A percentile compares a stretch with the other conserved stretches of the same genome.
phyloP scores from a whole-genome alignment of 805 yeast genomes.

The Candida andamanensis region DNA sequence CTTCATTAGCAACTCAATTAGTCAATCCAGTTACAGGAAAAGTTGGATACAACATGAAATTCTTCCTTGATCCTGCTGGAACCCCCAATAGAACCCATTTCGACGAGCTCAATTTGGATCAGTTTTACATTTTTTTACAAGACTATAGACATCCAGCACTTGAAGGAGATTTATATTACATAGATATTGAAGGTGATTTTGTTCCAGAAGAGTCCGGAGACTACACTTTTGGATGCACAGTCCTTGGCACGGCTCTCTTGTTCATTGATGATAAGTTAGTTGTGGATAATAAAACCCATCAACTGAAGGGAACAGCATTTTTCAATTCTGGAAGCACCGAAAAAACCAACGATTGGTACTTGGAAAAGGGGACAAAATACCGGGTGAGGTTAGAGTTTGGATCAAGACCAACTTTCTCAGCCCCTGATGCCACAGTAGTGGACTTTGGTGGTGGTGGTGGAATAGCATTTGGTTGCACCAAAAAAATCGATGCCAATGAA shows the following conservation, averaged over 20 bases:
- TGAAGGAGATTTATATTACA: constrained; percentile 30
- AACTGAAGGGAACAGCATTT: constrained; percentile 45
- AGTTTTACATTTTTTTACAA: constrained; percentile 17
- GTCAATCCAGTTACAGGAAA: constrained; percentile 18
- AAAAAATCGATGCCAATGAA: constrained; percentile 18
- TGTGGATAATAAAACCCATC: constrained; percentile 52
- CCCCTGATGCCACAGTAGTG: constrained; percentile 11
- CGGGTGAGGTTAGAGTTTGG: constrained; percentile 47
- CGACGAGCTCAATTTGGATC: constrained; percentile 17
- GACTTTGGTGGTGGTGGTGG: constrained; percentile 23
- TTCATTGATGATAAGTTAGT: constrained; percentile 48
- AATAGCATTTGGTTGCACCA: constrained; percentile 17
- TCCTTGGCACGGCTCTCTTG: constrained; percentile 51
- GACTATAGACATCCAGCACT: constrained; percentile 16
- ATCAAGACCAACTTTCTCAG: constrained; percentile 14
- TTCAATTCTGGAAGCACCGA: constrained; percentile 46
- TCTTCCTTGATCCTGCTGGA: constrained; percentile 15
- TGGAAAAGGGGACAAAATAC: constrained; percentile 43
- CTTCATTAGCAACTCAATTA: constrained; percentile 20
- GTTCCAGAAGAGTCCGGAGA: constrained; percentile 43
- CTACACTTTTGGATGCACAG: constrained; percentile 48
- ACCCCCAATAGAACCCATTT: constrained; percentile 12
- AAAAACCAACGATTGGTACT: constrained; percentile 33
- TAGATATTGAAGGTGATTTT: constrained; percentile 39
- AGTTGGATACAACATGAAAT: constrained; percentile 19